These are phyloP conservation scores for Alloascoidea africana DNA, from an alignment of 805 yeast genomes.

Conservation along the genomic window DNA sequence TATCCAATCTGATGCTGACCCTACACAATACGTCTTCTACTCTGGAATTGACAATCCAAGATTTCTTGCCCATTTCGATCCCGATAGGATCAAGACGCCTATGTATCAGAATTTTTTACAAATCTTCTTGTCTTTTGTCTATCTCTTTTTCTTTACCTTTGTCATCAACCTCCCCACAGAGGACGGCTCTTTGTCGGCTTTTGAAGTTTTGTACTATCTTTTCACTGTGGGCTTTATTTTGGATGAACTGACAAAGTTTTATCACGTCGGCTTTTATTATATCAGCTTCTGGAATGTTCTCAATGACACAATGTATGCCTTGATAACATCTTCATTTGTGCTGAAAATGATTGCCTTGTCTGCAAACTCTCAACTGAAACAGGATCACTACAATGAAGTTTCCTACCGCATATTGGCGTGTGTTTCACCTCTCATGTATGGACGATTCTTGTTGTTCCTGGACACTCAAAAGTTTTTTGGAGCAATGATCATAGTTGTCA, in stretches of 20 bases:
- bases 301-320: constrained; percentile 51
- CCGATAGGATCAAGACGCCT: constrained; percentile 77
- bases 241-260: constrained; percentile 58
- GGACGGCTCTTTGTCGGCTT: constrained; percentile 21
- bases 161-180: constrained; percentile 45
- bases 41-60: constrained; percentile 39
- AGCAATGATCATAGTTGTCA: constrained; percentile 73
- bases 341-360: constrained; percentile 32
- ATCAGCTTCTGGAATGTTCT: constrained; percentile 69
- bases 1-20: constrained; percentile 55
- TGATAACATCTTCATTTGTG: constrained; percentile 35
- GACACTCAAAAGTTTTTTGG: constrained; percentile 79
- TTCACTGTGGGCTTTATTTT: constrained; percentile 51
- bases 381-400: constrained; percentile 27
- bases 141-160: constrained; percentile 43
- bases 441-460: constrained; percentile 55
- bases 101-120: constrained; percentile 65
- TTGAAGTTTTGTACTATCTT: constrained; percentile 41
- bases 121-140: constrained; percentile 48
- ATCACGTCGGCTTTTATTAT: constrained; percentile 62
- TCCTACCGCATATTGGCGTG: constrained; percentile 59
- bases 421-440: constrained; percentile 82
- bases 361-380: constrained; percentile 2
- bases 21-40: constrained; percentile 52
- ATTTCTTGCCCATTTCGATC: constrained; percentile 53